Conservation (phyloP, 805 yeast species). For the Komagataella mondaviorum region DNA sequence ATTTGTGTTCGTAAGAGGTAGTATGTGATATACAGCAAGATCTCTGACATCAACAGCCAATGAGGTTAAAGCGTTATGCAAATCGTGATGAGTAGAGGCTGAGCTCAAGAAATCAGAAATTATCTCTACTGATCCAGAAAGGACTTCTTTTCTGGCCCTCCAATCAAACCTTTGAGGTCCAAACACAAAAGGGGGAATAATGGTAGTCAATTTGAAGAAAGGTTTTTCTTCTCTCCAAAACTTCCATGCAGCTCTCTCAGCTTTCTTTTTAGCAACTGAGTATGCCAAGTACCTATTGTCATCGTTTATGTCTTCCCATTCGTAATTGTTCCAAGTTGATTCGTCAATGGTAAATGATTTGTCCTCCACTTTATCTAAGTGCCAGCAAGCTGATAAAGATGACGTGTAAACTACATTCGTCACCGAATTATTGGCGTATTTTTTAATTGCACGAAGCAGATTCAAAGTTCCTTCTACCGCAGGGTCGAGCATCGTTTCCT, state of each 20-base stretch:
- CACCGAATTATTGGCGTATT: conserved; percentile 23
- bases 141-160: conserved; percentile 1
- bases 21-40: conserved; percentile 43
- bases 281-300: conserved; percentile 17
- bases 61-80: conserved; percentile 13
- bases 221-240: conserved; percentile 19
- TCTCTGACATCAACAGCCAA: conserved; percentile 42
- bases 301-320: conserved; percentile 9
- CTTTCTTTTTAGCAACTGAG: conserved; percentile 27
- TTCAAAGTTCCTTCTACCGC: conserved; percentile 33
- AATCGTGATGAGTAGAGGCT: background rate
- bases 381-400: conserved; percentile 33
- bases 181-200: conserved; percentile 22
- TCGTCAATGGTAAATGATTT: conserved; percentile 10
- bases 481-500: conserved; percentile 28
- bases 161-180: conserved; percentile 24
- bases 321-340: conserved; percentile 19
- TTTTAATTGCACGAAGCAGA: conserved; percentile 24
- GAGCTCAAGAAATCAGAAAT: conserved; percentile 11
- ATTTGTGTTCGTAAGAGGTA: conserved; percentile 28
- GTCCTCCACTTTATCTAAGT: conserved; percentile 7
- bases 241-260: conserved; percentile 30
- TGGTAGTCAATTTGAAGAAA: conserved; percentile 16
- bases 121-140: conserved; percentile 19
- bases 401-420: conserved; percentile 32